These are phyloP conservation scores for Amanita pseudoporphyria DNA, from an alignment of 768 basidiomycete species.

Conservation along the genomic window DNA sequence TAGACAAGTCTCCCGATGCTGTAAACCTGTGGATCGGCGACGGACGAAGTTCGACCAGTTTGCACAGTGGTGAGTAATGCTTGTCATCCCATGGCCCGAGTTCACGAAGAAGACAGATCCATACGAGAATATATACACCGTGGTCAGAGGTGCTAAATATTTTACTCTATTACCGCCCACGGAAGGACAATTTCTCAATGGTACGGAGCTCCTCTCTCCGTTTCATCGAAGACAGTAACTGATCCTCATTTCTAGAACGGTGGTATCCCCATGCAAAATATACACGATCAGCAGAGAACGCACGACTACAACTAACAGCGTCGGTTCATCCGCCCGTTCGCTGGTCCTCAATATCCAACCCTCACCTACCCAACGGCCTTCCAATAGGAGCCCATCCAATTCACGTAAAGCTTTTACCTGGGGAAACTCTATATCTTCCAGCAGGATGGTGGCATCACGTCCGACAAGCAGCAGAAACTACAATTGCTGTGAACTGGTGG, in stretches of 20 bases:
- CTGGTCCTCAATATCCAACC: conserved; percentile 75
- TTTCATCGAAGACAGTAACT: background rate
- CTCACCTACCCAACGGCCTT: conserved; percentile 35
- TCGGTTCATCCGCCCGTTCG: conserved; percentile 41
- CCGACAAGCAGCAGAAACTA: conserved; percentile 51
- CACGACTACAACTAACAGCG: conserved; percentile 21
- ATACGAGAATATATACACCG: conserved; percentile 90
- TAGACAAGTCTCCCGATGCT: conserved; percentile 68
- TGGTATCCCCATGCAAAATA: conserved; percentile 63
- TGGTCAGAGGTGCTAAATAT: conserved; percentile 75
- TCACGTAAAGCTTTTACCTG: conserved; percentile 51
- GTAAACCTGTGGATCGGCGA: conserved; percentile 93
- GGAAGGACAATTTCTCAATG: conserved; percentile 78
- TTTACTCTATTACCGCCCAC: conserved; percentile 84
- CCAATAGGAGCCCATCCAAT: conserved; percentile 54
- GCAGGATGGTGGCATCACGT: conserved; percentile 94
- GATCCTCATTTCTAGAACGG: conserved; percentile 30
- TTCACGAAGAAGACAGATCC: conserved; percentile 42
- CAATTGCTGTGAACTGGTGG: conserved; percentile 84
- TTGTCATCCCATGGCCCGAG: background rate
- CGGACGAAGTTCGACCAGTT: conserved; percentile 63
- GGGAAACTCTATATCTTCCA: conserved; percentile 85
- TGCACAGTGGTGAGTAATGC: conserved; percentile 67
- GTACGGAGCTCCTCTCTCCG: conserved; percentile 27
- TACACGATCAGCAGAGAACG: conserved; percentile 27